A percentile compares a stretch with the other conserved stretches of the same genome.
These are phyloP conservation scores for Bjerkandera adusta DNA, from an alignment of 1,284 basidiomycete species.

Conservation along the genomic window DNA sequence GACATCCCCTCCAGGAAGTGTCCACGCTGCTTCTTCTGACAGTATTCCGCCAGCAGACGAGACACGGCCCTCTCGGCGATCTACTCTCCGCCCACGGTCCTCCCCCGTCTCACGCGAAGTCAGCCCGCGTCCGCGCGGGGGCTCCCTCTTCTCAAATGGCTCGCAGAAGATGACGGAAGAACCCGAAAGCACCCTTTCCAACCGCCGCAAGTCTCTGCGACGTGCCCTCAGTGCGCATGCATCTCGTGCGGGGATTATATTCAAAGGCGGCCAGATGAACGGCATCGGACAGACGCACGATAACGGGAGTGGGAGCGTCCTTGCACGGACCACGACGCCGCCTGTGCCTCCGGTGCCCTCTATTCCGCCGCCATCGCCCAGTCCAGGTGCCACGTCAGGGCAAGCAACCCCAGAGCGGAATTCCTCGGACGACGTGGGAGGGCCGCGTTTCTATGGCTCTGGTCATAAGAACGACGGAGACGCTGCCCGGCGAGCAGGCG, in stretches of 20 bases:
- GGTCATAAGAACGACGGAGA: conserved; percentile 21
- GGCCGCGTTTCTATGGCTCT: conserved; percentile 41
- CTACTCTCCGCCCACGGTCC: background rate
- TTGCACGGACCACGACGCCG: background rate
- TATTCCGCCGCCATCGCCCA: background rate
- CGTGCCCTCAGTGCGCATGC: conserved; percentile 23
- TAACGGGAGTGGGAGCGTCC: background rate
- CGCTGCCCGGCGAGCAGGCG: conserved; percentile 56
- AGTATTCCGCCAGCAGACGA: conserved; percentile 3
- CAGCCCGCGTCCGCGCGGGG: conserved; percentile 4
- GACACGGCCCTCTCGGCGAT: background rate
- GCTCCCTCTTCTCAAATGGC: background rate
- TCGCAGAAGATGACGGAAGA: conserved; percentile 4
- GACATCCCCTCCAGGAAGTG: conserved; percentile 13
- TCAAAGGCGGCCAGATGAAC: background rate
- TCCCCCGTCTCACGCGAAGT: conserved; percentile 1
- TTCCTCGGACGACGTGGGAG: conserved; percentile 43
- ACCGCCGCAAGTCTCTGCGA: conserved; percentile 12
- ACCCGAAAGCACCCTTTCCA: background rate
- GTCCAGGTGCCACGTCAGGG: background rate
- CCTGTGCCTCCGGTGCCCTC: background rate
- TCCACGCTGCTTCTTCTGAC: background rate
- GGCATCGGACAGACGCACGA: too few species aligned
- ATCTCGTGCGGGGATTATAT: conserved; percentile 14
- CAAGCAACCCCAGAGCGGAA: background rate